phyloP scores from a whole-genome alignment of 2,329 filamentous ascomycete species.

The Periglandula ipomoeae region DNA sequence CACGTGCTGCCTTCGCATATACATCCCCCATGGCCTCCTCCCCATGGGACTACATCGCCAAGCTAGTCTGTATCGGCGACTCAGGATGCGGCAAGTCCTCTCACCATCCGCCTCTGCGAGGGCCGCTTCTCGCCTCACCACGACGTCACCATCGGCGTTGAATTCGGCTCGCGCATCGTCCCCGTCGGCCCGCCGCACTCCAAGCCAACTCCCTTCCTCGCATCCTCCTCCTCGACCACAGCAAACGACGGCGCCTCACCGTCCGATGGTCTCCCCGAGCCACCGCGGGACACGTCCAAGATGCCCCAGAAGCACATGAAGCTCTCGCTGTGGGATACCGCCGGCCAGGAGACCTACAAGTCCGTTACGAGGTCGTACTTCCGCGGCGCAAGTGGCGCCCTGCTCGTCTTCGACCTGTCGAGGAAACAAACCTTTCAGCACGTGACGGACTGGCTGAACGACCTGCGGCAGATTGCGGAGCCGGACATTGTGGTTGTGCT shows the following conservation, averaged over 20 bases:
- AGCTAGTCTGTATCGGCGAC: conserved; percentile 96
- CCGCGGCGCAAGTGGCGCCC: conserved; percentile 59
- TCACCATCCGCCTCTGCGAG: conserved; percentile 93
- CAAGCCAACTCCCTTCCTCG: conserved; percentile 30
- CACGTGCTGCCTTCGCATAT: no score
- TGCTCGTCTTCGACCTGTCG: conserved; percentile 93
- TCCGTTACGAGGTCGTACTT: conserved; percentile 93
- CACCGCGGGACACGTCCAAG: conserved; percentile 32
- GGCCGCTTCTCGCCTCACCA: conserved; percentile 89
- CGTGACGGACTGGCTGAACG: conserved; percentile 87
- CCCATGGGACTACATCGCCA: conserved; percentile 98
- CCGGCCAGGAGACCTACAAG: conserved; percentile 96
- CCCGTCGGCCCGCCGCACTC: conserved; percentile 75
- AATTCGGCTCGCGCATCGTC: conserved; percentile 89
- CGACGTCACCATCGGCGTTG: conserved; percentile 95
- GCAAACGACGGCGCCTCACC: neutral
- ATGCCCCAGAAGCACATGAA: conserved; percentile 73
- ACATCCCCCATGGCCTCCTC: conserved; percentile 46
- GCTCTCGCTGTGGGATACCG: conserved; percentile 89
- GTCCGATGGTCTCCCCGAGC: conserved; percentile 40
- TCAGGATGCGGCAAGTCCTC: conserved; percentile 91
- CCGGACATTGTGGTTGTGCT: conserved; percentile 90
- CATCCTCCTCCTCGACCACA: conserved; percentile 12
- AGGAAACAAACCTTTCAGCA: conserved; percentile 77
- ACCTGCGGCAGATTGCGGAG: conserved; percentile 89